Evolutionary conservation across 768 basidiomycete genomes (phyloP), one percentile per base, ranked within the genome.

Genomic region (Boletus rufocinnamomeus): DNA sequence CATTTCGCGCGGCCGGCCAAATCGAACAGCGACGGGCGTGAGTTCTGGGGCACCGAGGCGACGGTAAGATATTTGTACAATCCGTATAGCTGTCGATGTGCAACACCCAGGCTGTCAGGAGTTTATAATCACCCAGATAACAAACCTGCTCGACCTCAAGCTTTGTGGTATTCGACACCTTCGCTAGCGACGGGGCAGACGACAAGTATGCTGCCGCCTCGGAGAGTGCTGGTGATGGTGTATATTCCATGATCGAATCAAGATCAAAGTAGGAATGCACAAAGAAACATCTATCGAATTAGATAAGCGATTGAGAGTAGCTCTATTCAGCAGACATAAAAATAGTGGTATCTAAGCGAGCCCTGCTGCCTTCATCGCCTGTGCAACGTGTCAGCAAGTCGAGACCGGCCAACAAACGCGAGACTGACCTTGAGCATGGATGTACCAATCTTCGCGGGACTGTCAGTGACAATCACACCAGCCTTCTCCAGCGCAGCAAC

Each of bases 391-490:
- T 60, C 32, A 61, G 63, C 53, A 58, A 57, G 49, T 52, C 37
- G 14, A 45, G 16, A 19, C 19, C 32, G 35, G 44, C 7, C 51
- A 10, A 53, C 43, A 23, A 56, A 16, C 11, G 1, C 14, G 23
- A n/a, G 64, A 50, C 81, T 57, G 58, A 91, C 95, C 84, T 94
- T 88, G 62, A 95, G 80, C 85, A 99, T 93, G 68, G 91, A 83
- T 38, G 74, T 65, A 51, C 97, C 97, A 73, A 99, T 95, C 78
- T 95, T 89, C 1, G 97, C 95, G 13, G 97, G 97, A 73, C 92
- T 95, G 74, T 95, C 86, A 9, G 93, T 95, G 61, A 99, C 95
- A 65, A 95, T 82, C 30, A 84, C 97, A 59, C 97, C 97, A 40
- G 97, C 97, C 70, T 80, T 86, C 72, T 95, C 87, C 25, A 99